Evolutionary conservation across 192 early-diverging fungal genomes (phyloP).

Genomic region (Coemansia sp.): DNA sequence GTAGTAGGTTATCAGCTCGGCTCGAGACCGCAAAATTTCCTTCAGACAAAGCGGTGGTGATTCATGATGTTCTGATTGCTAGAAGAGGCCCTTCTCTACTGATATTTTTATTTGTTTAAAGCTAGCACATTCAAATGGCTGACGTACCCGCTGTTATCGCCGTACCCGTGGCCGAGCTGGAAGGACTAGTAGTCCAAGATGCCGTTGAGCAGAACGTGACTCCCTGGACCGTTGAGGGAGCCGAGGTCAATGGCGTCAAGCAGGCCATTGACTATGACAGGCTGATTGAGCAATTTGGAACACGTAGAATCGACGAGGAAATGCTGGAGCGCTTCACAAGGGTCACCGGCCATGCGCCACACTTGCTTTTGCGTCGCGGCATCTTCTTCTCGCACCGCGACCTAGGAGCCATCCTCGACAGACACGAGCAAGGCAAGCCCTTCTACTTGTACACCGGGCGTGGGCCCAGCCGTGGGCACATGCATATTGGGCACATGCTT

Average conservation of each 20-base stretch:
- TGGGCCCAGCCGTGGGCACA: slow-evolving; percentile 86
- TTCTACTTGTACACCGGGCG: slow-evolving; percentile 98
- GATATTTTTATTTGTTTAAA: not conserved
- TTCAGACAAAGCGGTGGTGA: not conserved
- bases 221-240: slow-evolving; percentile 95
- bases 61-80: not conserved
- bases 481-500: slow-evolving; percentile 97
- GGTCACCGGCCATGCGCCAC: slow-evolving; percentile 82
- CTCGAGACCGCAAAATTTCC: not conserved
- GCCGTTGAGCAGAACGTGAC: slow-evolving; percentile 59
- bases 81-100: not conserved
- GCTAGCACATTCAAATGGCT: slow-evolving; percentile 3
- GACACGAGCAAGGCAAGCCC: slow-evolving; percentile 94
- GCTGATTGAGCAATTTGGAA: slow-evolving; percentile 88
- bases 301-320: slow-evolving; percentile 72
- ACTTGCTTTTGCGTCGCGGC: slow-evolving; percentile 84
- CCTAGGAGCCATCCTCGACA: slow-evolving; percentile 79
- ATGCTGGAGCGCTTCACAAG: slow-evolving; percentile 80
- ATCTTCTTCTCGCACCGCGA: slow-evolving; percentile 97
- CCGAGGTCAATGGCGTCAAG: slow-evolving; percentile 82
- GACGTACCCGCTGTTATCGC: not conserved
- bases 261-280: slow-evolving; percentile 92
- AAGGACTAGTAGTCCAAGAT: slow-evolving; percentile 13
- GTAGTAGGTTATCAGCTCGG: not conserved
- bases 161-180: slow-evolving; percentile 16